Conservation (phyloP, 1,139 yeast genomes). For the Geotrichum citri-aurantii region DNA sequence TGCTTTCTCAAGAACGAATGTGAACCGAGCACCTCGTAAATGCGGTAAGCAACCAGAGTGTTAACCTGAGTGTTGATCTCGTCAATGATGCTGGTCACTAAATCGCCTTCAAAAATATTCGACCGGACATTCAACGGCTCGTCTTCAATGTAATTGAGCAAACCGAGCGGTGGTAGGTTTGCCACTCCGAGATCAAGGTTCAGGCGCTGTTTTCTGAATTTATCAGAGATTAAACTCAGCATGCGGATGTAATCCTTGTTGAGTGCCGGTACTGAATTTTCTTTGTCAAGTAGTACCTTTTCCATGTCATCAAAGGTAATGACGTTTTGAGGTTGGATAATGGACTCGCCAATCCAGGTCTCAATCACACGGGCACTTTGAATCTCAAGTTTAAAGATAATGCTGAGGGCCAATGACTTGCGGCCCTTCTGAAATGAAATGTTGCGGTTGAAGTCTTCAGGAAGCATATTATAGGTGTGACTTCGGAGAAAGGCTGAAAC, state of each 20-base stretch:
- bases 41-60: constrained; percentile 74
- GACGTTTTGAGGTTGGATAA: constrained; percentile 46
- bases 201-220: constrained; percentile 67
- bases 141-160: constrained; percentile 77
- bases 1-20: constrained; percentile 82
- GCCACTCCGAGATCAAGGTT: constrained; percentile 32
- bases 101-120: constrained; percentile 62
- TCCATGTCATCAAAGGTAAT: constrained; percentile 33
- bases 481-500: constrained; percentile 85
- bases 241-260: constrained; percentile 63
- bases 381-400: constrained; percentile 75
- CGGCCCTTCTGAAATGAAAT: constrained; percentile 60
- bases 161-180: constrained; percentile 49
- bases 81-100: constrained; percentile 54
- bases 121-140: constrained; percentile 62
- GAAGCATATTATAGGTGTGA: constrained; percentile 60
- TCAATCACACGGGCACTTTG: constrained; percentile 66
- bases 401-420: constrained; percentile 62
- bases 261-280: constrained; percentile 34
- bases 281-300: constrained; percentile 30
- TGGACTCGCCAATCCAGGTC: constrained; percentile 70
- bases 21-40: constrained; percentile 73
- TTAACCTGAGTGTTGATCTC: constrained; percentile 81
- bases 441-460: constrained; percentile 52
- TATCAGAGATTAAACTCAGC: constrained; percentile 57